Base-by-base conservation (phyloP, 257 asterid genomes). In the Echium plantagineum region DNA sequence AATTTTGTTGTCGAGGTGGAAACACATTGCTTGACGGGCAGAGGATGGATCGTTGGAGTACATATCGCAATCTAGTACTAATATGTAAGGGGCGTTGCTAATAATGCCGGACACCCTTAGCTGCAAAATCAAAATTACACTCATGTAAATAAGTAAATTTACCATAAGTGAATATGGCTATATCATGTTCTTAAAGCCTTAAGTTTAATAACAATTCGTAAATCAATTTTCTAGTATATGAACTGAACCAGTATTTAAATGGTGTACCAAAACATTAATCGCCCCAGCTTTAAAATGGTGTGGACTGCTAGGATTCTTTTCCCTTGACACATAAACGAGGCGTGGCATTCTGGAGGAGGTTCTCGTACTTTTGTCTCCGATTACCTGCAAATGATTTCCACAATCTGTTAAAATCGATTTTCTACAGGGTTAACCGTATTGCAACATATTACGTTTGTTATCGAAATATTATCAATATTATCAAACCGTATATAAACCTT, bases 221-320 rank as follows among this genome's bases (percentile, higher is more conserved):
- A 2, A 0, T 19, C n/a, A n/a, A n/a, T 49, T 49, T 49, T 49
- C 16, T 49, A 1, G 19, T 49, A 15, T 15, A 17, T 9, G n/a
- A 17, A 12, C 6, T 49, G 19, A 5, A 49, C 19, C 12, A 19
- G 26, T 19, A 4, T 13, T 62, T 3, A 13, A 52, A 46, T 52
- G 16, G 18, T 30, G n/a, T 77, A 87, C 96, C 28, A 87, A 85
- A 42, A 64, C 71, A 56, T 84, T 87, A 58, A 87, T 71, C 5
- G 94, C 86, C 63, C 95, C 95, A 20, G 85, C 95, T 80, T 85
- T 88, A 77, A 85, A 85, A 72, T 85, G 89, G 63, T 85, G 96
- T 15, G 89, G 82, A 70, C 63, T 74, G 5, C 65, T 61, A 38
- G 89, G 79, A 24, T 80, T 71, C 72, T 84, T 84, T 86, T 28